phyloP scores from a whole-genome alignment of 108 stramenopile species.

The Cyclotella choctawhatcheeana region DNA sequence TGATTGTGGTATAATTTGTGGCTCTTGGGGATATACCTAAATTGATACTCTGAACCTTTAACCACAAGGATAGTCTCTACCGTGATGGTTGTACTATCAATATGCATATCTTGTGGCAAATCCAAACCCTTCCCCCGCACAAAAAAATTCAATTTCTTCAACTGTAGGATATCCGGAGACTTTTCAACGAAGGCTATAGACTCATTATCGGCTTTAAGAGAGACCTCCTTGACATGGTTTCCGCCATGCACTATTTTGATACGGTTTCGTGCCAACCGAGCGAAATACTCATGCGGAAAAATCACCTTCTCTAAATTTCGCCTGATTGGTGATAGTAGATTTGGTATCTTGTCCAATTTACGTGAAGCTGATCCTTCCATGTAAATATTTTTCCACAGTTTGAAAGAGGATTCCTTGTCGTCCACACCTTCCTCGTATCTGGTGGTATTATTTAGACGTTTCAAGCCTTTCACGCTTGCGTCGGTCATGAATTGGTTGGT shows the following conservation, averaged over 20 bases:
- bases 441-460: too few relatives aligned
- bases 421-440: too few relatives aligned
- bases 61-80: background rate
- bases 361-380: background rate
- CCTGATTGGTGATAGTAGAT: background rate
- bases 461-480: too few relatives aligned
- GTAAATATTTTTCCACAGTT: background rate
- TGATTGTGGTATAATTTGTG: background rate
- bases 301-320: background rate
- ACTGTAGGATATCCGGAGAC: background rate
- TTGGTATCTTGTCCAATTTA: background rate
- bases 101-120: background rate
- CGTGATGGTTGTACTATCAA: background rate
- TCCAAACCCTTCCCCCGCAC: background rate
- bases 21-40: background rate
- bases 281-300: background rate
- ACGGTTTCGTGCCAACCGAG: background rate
- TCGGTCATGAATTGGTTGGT: too few relatives aligned
- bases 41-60: background rate
- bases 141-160: background rate
- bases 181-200: too few relatives aligned
- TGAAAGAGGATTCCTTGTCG: too few relatives aligned
- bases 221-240: background rate
- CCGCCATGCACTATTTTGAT: background rate
- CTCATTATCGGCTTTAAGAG: too few relatives aligned